Conservation (phyloP, 1,284 basidiomycete species). For the Pseudozyma flocculosa region DNA sequence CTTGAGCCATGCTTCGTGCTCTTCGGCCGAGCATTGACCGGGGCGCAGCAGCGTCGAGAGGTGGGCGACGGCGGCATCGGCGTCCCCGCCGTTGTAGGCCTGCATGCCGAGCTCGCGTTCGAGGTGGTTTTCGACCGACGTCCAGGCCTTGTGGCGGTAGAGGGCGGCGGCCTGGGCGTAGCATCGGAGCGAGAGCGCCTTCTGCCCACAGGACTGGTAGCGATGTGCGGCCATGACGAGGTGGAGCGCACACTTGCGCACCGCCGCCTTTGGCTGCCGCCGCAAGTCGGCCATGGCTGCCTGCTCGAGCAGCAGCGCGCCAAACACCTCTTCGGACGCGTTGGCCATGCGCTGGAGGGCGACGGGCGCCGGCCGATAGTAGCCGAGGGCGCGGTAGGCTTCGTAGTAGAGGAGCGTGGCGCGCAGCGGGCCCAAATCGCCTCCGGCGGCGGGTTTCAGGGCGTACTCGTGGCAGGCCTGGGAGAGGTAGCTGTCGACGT, state of each 20-base stretch:
- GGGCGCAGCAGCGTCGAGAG: conserved; percentile 56
- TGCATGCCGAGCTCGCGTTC: conserved; percentile 63
- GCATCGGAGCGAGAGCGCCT: conserved; percentile 38
- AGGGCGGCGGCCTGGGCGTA: conserved; percentile 33
- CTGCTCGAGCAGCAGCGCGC: conserved; percentile 63
- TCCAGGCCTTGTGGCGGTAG: conserved; percentile 57
- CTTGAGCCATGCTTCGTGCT: conserved; percentile 59
- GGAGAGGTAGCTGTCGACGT: conserved; percentile 41
- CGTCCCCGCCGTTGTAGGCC: conserved; percentile 62
- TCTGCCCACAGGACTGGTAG: conserved; percentile 64
- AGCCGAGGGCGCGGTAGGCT: conserved; percentile 30
- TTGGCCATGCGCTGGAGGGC: conserved; percentile 41
- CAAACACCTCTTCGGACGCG: conserved; percentile 61
- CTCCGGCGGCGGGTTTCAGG: conserved; percentile 7
- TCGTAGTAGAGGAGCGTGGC: conserved; percentile 50
- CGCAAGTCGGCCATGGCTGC: conserved; percentile 61
- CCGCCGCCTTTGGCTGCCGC: conserved; percentile 47
- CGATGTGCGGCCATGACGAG: conserved; percentile 62
- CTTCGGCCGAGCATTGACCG: conserved; percentile 26
- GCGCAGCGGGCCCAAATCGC: conserved; percentile 33
- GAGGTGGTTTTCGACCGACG: conserved; percentile 60
- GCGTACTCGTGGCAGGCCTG: conserved; percentile 31
- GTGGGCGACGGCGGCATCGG: conserved; percentile 60
- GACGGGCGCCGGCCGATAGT: conserved; percentile 29
- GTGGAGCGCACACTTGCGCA: conserved; percentile 61